Evolutionary conservation across 2,329 filamentous ascomycete genomes (phyloP), one percentile per base, ranked within the genome.

Genomic region (Drechslerella dactyloides): DNA sequence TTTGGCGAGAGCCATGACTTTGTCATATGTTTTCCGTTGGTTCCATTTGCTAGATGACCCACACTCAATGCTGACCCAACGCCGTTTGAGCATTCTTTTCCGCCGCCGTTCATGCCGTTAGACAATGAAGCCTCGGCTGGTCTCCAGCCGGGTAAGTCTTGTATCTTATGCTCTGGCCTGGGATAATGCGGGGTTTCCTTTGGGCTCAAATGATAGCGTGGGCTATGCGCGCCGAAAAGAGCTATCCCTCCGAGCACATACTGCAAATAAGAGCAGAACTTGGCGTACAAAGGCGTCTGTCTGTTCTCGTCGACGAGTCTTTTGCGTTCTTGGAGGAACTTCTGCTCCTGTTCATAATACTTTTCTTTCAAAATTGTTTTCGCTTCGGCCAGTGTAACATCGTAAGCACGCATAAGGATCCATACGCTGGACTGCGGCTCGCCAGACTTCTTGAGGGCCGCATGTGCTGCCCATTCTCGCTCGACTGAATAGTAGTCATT

Each of bases 381-480:
- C 17, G 46, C 46, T 15, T 51, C 46, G 4, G 3, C n/a, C 11
- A 51, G 3, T 2, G 19, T 19, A n/a, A 51, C 19, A 51, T 51
- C 46, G 8, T 51, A 4, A 3, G 11, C 8, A 4, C 15, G 46
- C 46, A 51, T 51, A 27, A 51, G 4, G 23, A 51, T 11, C 10
- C 11, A 51, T 21, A 51, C 23, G 46, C 3, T 27, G 17, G 46
- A 51, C 23, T 19, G 3, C 10, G 46, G 46, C 15, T n/a, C 46
- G 19, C 23, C 46, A 15, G 46, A 4, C n/a, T 23, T 17, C 46
- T 27, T 51, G 11, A 51, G 46, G 8, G 19, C n/a, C 21, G 46
- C 46, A 27, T 51, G 46, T 13, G 46, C 19, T 13, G 19, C 46
- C 46, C 46, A 51, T 51, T 51, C 46, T 27, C 46, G 11, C 19